Evolutionary conservation across 495 filamentous ascomycete species (phyloP).

Genomic region (Cercophora newfieldiana): DNA sequence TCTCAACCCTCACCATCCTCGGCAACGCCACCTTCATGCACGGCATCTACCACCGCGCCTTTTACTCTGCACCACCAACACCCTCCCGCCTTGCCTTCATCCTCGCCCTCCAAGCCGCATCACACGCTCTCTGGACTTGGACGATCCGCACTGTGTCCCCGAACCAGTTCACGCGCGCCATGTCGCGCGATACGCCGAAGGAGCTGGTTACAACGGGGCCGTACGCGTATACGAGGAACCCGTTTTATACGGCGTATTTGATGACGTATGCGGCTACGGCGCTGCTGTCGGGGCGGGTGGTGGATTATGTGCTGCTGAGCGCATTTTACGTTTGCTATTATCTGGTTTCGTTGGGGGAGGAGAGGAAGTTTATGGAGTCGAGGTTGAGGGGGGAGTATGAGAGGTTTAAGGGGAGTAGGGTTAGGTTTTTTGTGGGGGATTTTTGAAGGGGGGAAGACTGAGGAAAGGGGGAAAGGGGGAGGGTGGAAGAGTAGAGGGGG

Average conservation of each 20-base stretch:
- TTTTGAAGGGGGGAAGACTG: neutral
- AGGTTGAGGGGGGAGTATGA: slow-evolving; percentile 6
- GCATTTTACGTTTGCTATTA: neutral
- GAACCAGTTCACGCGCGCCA: slow-evolving; percentile 2
- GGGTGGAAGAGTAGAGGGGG: too few species aligned
- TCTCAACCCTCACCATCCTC: neutral
- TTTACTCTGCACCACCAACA: neutral
- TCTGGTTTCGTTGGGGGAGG: neutral
- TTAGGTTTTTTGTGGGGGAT: slow-evolving; percentile 1
- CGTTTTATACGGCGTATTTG: slow-evolving; percentile 6
- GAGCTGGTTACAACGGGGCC: neutral
- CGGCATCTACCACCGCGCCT: neutral
- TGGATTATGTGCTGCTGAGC: slow-evolving; percentile 4
- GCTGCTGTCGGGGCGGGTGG: neutral
- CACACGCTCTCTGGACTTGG: slow-evolving; percentile 3
- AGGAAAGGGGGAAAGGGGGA: too few species aligned
- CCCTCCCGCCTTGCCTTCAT: neutral
- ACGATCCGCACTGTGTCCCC: neutral
- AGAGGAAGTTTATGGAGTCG: slow-evolving; percentile 2
- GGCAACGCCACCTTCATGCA: neutral
- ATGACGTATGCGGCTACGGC: slow-evolving; percentile 4
- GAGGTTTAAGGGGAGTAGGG: neutral
- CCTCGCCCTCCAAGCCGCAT: neutral
- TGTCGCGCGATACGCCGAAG: neutral
- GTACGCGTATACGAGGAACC: slow-evolving; percentile 5